Percentiles rank a stretch among this genome's conserved stretches.
These are phyloP conservation scores for Leishmania gerbilli DNA, from an alignment of 208 protist species.

Conservation along the genomic window DNA sequence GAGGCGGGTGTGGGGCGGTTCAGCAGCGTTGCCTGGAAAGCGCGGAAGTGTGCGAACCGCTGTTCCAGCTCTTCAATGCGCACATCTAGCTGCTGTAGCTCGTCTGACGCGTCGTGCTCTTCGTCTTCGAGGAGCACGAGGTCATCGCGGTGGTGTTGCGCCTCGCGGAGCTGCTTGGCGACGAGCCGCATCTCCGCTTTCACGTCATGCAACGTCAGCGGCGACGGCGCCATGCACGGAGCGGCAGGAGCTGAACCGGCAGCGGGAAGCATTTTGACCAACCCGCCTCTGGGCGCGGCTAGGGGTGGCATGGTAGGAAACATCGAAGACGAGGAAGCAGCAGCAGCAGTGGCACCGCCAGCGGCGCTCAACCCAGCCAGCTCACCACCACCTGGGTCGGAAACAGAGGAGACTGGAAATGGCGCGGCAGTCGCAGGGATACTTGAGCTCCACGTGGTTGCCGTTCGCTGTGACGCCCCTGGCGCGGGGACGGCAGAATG, in stretches of 20 bases:
- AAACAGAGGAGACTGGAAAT: background rate
- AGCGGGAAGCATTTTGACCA: background rate
- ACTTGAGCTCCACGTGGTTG: background rate
- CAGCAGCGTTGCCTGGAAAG: slow-evolving; percentile 48
- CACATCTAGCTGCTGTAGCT: slow-evolving; percentile 46
- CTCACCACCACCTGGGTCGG: background rate
- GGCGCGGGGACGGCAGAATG: background rate
- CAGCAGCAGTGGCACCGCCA: background rate
- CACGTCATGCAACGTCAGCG: slow-evolving; percentile 36
- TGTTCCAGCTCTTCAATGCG: slow-evolving; percentile 50
- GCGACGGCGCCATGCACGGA: background rate
- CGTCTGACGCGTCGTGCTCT: slow-evolving; percentile 49
- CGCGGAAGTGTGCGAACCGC: slow-evolving; percentile 48
- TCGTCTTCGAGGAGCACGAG: slow-evolving; percentile 74
- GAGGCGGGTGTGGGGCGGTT: slow-evolving; percentile 33
- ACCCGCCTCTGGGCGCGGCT: background rate
- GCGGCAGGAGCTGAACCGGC: background rate
- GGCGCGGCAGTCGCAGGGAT: background rate
- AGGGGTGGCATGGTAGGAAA: background rate
- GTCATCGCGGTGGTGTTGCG: slow-evolving; percentile 69
- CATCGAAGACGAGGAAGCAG: background rate
- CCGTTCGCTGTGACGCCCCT: background rate
- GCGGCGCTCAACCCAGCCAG: background rate
- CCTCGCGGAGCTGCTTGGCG: slow-evolving; percentile 45
- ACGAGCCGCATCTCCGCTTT: slow-evolving; percentile 52